Evolutionary conservation across 495 filamentous ascomycete genomes (phyloP).

Genomic region (Podospora comata): DNA sequence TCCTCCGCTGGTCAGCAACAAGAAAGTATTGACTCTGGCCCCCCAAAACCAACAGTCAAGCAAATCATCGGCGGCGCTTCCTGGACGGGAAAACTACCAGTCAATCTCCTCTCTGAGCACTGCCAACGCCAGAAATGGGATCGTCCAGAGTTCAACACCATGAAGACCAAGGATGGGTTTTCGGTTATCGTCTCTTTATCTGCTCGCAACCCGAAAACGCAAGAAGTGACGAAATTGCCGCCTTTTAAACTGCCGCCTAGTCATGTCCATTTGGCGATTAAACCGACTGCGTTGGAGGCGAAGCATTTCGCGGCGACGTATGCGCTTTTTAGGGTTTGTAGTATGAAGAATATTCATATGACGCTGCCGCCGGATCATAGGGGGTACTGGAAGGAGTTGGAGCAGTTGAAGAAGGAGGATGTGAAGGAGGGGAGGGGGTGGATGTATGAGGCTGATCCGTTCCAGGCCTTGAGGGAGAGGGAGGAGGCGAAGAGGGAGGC

Average conservation of each 20-base stretch:
- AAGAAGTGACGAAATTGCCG: slow-evolving; percentile 66
- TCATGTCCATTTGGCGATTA: slow-evolving; percentile 63
- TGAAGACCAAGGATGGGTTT: slow-evolving; percentile 58
- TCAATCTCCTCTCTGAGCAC: slow-evolving; percentile 89
- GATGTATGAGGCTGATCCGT: slow-evolving; percentile 97
- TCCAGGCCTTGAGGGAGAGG: slow-evolving; percentile 70
- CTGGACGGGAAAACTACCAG: slow-evolving; percentile 96
- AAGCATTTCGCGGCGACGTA: slow-evolving; percentile 90
- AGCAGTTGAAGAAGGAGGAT: slow-evolving; percentile 72
- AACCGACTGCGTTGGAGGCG: slow-evolving; percentile 79
- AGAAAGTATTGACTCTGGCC: slow-evolving; percentile 29
- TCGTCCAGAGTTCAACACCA: slow-evolving; percentile 79
- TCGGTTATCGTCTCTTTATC: slow-evolving; percentile 76
- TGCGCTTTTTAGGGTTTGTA: slow-evolving; percentile 84
- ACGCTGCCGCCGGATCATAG: slow-evolving; percentile 88
- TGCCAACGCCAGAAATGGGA: slow-evolving; percentile 95
- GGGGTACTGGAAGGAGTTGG: slow-evolving; percentile 85
- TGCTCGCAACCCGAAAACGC: slow-evolving; percentile 76
- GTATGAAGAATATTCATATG: slow-evolving; percentile 90
- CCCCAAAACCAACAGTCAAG: slow-evolving; percentile 77
- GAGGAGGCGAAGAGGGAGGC: slow-evolving; percentile 67
- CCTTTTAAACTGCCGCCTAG: slow-evolving; percentile 76
- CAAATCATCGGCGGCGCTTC: slow-evolving; percentile 89
- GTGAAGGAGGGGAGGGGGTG: slow-evolving; percentile 71
- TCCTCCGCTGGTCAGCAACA: slow-evolving; percentile 5